Base-by-base conservation (phyloP, 23 red algal genomes). In the Gracilaria domingensis region DNA sequence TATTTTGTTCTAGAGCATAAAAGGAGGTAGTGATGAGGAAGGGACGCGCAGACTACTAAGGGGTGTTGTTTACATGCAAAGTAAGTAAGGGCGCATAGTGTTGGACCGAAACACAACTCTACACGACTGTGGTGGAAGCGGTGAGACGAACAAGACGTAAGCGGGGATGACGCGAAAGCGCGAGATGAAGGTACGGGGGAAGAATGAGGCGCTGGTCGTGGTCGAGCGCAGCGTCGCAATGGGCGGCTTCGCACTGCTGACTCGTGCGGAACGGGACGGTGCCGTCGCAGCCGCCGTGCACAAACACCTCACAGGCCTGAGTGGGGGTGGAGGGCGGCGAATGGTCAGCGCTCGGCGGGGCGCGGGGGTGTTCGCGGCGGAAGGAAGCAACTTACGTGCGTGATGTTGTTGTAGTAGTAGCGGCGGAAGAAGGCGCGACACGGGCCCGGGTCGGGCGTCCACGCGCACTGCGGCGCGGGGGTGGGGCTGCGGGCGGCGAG, bases 401-500 rank as follows among this genome's bases (percentile, higher is more conserved):
- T 77, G 65, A 40, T n/a, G 32, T 39, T 45, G 80, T 84, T 79
- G 49, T 78, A 93, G 81, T 85, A 93, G 70, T 85, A 93, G 80
- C 90, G 90, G 30, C 90, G 90, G 81, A 93, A 93, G 54, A 93
- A 93, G 90, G 66, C 90, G 66, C 72, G 80, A 78, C 90, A 93
- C 36, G 80, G 90, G 35, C 90, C 90, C 23, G 90, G 90, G 72
- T 80, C 82, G 70, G 90, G 90, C 29, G 24, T 42, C 81, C 66
- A 84, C 11, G 51, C 53, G 73, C 90, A 93, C 40, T 79, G 45
- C 0, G 90, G 69, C 1, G 80, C 64, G 29, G 90, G 75, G 20
- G 87, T 81, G 72, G 72, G 72, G 1, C 50, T 6, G 16, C 14
- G 4, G 30, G 5, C 32, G 30, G 33, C 23, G 62, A 67, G 62